A percentile compares a stretch with the other conserved stretches of the same genome.
Evolutionary conservation across 495 filamentous ascomycete species (phyloP).

Genomic region (Geoglossum glabrum): DNA sequence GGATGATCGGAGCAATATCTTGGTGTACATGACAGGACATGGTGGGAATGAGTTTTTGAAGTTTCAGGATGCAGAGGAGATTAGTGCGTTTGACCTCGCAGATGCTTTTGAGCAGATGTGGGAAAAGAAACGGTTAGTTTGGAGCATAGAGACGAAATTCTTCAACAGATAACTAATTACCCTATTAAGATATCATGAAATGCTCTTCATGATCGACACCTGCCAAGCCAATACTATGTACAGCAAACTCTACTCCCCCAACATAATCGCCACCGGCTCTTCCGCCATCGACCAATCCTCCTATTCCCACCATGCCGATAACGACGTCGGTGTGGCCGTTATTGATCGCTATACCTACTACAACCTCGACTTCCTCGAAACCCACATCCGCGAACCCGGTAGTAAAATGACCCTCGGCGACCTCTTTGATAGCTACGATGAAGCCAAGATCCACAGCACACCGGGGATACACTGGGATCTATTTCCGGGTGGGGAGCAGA

Average conservation of each 20-base stretch:
- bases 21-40: constrained; percentile 98
- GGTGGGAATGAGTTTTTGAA: constrained; percentile 98
- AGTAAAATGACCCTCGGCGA: constrained; percentile 78
- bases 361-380: constrained; percentile 91
- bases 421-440: constrained; percentile 88
- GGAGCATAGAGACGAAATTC: background rate
- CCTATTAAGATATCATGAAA: constrained; percentile 52
- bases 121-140: constrained; percentile 76
- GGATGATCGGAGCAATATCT: constrained; percentile 83
- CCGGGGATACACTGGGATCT: constrained; percentile 90
- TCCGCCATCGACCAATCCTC: constrained; percentile 85
- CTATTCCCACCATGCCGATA: constrained; percentile 93
- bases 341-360: constrained; percentile 98
- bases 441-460: constrained; percentile 77
- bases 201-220: constrained; percentile 99
- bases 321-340: constrained; percentile 91
- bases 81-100: constrained; percentile 85
- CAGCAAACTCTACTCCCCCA: constrained; percentile 88
- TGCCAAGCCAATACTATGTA: constrained; percentile 99
- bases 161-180: constrained; percentile 3
- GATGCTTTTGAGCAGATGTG: constrained; percentile 99
- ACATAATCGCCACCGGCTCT: constrained; percentile 88
- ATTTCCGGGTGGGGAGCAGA: constrained; percentile 59
- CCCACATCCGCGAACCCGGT: constrained; percentile 59
- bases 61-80: constrained; percentile 96